A percentile compares a stretch with the other conserved stretches of the same genome.
Evolutionary conservation across 2,329 filamentous ascomycete species (phyloP).

Genomic region (Aspergillus spinulosporus): DNA sequence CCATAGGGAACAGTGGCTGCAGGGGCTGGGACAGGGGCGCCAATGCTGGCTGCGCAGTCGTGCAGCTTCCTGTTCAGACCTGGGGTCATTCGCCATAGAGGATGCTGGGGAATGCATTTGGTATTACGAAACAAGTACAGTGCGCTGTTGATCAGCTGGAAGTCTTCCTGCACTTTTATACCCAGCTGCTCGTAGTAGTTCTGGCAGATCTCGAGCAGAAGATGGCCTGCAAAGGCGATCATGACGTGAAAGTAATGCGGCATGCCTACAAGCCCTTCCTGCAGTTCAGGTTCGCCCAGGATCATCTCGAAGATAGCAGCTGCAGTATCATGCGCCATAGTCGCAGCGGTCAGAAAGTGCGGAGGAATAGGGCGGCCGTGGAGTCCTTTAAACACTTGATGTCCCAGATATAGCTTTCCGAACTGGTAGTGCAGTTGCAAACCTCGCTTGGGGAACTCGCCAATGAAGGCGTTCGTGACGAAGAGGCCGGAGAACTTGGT

Average conservation of each 20-base stretch:
- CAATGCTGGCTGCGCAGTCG: slow-evolving; percentile 19
- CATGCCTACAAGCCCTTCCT: slow-evolving; percentile 40
- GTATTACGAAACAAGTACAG: slow-evolving; percentile 23
- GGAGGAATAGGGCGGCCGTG: slow-evolving; percentile 36
- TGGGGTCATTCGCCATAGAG: slow-evolving; percentile 27
- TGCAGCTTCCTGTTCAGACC: slow-evolving; percentile 25
- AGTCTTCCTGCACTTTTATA: slow-evolving; percentile 29
- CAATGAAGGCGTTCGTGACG: slow-evolving; percentile 32
- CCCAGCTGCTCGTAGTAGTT: slow-evolving; percentile 39
- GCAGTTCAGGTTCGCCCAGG: slow-evolving; percentile 39
- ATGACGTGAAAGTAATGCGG: slow-evolving; percentile 48
- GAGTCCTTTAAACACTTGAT: slow-evolving; percentile 49
- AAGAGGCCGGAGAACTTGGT: slow-evolving; percentile 29
- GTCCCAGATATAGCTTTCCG: slow-evolving; percentile 50
- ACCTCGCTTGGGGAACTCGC: slow-evolving; percentile 50
- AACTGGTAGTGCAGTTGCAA: slow-evolving; percentile 51
- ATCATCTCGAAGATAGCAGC: slow-evolving; percentile 43
- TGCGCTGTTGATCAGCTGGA: slow-evolving; percentile 17
- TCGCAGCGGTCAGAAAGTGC: slow-evolving; percentile 31
- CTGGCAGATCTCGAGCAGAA: slow-evolving; percentile 42
- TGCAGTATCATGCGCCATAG: slow-evolving; percentile 36
- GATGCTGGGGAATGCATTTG: slow-evolving; percentile 25
- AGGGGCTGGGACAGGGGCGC: slow-evolving; percentile 1
- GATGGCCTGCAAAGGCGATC: slow-evolving; percentile 45
- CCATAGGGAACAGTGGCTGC: not conserved